Evolutionary conservation across 2,329 filamentous ascomycete species (phyloP).

Genomic region (Trichoderma sp.): DNA sequence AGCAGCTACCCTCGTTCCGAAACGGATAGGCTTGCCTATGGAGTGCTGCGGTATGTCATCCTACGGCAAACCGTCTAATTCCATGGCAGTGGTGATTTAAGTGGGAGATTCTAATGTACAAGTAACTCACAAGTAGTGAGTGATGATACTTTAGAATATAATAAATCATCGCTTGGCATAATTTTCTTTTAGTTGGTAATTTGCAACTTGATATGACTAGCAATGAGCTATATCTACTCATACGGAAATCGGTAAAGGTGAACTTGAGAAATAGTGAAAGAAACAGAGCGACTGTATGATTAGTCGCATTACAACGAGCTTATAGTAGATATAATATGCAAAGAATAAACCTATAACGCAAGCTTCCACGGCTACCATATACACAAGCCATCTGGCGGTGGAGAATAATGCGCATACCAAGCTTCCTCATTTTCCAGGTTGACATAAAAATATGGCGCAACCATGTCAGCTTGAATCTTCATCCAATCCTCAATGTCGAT

Average conservation of each 20-base stretch:
- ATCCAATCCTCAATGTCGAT: background rate
- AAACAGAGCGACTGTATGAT: background rate
- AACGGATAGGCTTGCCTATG: background rate
- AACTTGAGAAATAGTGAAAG: background rate
- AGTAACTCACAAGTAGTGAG: too few relatives aligned
- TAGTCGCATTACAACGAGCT: background rate
- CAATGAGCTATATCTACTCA: too few relatives aligned
- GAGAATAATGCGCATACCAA: background rate
- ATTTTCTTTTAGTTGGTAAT: too few relatives aligned
- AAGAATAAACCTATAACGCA: too few relatives aligned
- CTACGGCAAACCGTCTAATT: background rate
- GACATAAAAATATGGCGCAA: background rate
- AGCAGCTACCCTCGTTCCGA: background rate
- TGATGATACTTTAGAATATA: too few relatives aligned
- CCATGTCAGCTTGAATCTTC: background rate
- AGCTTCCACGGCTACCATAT: background rate
- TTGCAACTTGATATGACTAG: too few relatives aligned
- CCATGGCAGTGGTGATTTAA: too few relatives aligned
- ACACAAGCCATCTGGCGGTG: background rate
- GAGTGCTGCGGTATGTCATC: background rate
- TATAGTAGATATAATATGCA: background rate
- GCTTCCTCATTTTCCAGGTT: rapidly evolving
- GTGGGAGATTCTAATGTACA: too few relatives aligned
- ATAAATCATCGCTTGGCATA: too few relatives aligned
- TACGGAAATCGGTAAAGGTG: too few relatives aligned